Conservation (phyloP, 169 alveolate species). For the Plasmodium sp. region DNA sequence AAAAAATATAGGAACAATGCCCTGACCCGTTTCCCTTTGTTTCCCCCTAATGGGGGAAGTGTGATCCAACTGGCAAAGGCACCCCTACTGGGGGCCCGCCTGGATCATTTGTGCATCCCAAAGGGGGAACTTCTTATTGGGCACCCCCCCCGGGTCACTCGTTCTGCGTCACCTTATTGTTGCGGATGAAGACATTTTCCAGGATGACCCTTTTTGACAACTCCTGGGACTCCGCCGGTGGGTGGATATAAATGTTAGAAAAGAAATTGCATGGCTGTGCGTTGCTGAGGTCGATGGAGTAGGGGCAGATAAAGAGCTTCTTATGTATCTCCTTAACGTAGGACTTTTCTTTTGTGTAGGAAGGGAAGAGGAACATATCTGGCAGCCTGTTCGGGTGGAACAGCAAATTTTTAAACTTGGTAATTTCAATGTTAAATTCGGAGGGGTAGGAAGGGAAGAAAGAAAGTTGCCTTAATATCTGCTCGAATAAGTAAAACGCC, state of each 20-base stretch:
- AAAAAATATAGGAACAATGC: not conserved
- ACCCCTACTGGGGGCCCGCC: not conserved
- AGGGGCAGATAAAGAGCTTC: conserved; percentile 73
- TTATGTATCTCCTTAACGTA: conserved; percentile 61
- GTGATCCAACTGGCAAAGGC: not conserved
- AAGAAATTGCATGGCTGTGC: conserved; percentile 67
- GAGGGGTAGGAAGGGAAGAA: conserved; percentile 73
- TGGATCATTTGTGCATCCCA: not conserved
- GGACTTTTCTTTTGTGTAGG: conserved; percentile 67
- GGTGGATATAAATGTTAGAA: conserved; percentile 60
- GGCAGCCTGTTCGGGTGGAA: conserved; percentile 73
- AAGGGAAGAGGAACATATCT: conserved; percentile 68
- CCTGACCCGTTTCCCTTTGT: not conserved
- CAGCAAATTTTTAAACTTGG: conserved; percentile 63
- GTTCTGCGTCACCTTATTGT: conserved; percentile 5
- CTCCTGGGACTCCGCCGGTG: conserved; percentile 47
- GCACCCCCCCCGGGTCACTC: not conserved
- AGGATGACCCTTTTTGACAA: conserved; percentile 66
- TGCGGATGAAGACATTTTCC: conserved; percentile 46
- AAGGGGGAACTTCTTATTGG: not conserved
- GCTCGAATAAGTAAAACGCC: conserved; percentile 57
- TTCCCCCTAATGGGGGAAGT: not conserved
- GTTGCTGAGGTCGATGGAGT: conserved; percentile 50
- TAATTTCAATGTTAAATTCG: conserved; percentile 64
- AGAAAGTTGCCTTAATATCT: conserved; percentile 66